Evolutionary conservation across 306 rosid species (phyloP).

Genomic region (Mucuna pruriens): DNA sequence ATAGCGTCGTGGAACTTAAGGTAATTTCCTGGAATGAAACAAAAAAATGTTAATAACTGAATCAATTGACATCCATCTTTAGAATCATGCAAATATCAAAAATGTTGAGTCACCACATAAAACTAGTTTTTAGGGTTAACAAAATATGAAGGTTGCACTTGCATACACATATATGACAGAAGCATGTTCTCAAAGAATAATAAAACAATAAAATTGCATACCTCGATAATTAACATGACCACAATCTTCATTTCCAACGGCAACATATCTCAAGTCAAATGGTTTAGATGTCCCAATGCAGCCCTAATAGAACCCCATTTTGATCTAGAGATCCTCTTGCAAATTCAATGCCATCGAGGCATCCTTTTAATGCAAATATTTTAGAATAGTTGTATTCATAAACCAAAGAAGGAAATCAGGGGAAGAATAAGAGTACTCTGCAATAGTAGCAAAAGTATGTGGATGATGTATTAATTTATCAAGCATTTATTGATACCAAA

Average conservation of each 20-base stretch:
- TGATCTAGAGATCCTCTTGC: conserved; percentile 75
- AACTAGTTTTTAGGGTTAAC: too few relatives aligned
- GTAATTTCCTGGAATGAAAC: conserved; percentile 69
- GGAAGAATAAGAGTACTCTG: too few relatives aligned
- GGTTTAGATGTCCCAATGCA: conserved; percentile 81
- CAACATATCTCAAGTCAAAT: conserved; percentile 78
- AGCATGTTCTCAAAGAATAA: background rate
- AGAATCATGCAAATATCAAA: background rate
- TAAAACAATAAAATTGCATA: background rate
- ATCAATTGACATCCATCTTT: background rate
- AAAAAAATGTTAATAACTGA: background rate
- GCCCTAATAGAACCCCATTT: conserved; percentile 86
- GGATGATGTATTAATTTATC: conserved; percentile 71
- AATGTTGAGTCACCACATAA: background rate
- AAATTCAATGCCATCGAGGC: conserved; percentile 93
- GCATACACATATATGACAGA: too few relatives aligned
- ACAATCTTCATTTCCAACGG: conserved; percentile 92
- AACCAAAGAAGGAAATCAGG: background rate
- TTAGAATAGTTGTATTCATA: background rate
- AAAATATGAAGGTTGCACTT: too few relatives aligned
- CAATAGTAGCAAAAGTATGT: too few relatives aligned
- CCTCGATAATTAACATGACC: conserved; percentile 74
- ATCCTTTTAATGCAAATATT: conserved; percentile 55
- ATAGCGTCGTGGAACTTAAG: conserved; percentile 67
- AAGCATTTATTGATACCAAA: conserved; percentile 65